Evolutionary conservation across 2,329 filamentous ascomycete genomes (phyloP).

Genomic region (Apiospora malaysiana): DNA sequence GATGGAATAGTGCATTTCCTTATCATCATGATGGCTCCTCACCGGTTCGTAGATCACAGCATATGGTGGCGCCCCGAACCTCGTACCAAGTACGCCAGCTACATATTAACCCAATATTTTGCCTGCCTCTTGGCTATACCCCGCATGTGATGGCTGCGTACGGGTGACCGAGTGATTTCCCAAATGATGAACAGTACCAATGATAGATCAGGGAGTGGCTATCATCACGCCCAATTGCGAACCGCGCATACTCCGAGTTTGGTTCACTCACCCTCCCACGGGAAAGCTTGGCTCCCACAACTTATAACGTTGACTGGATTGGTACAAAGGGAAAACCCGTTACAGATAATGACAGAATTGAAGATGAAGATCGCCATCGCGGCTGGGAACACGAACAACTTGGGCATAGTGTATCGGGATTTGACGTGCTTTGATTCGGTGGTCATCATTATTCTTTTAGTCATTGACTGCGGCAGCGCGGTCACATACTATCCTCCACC

Average conservation of each 20-base stretch:
- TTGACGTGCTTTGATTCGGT: not conserved
- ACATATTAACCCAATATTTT: not conserved
- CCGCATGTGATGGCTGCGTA: not conserved
- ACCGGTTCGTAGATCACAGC: conserved; percentile 10
- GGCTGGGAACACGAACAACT: not conserved
- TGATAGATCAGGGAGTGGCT: not conserved
- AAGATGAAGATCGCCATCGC: not conserved
- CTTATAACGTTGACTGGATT: not conserved
- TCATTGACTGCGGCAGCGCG: conserved; percentile 1
- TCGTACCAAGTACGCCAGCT: not conserved
- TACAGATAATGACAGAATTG: not conserved
- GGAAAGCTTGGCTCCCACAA: not conserved
- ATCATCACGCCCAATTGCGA: conserved; percentile 1
- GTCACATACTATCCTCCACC: conserved; percentile 19
- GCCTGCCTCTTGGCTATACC: not conserved
- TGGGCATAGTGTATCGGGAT: not conserved
- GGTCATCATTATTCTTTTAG: not conserved
- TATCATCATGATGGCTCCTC: not conserved
- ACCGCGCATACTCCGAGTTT: not conserved
- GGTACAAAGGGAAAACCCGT: not conserved
- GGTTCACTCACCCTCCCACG: not conserved
- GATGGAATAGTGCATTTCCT: not conserved
- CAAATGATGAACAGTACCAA: not conserved
- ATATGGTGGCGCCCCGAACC: not conserved
- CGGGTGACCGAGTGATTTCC: not conserved